These are phyloP conservation scores for Dalbergia cochinchinensis DNA, from an alignment of 306 rosid genomes.

Conservation along the genomic window DNA sequence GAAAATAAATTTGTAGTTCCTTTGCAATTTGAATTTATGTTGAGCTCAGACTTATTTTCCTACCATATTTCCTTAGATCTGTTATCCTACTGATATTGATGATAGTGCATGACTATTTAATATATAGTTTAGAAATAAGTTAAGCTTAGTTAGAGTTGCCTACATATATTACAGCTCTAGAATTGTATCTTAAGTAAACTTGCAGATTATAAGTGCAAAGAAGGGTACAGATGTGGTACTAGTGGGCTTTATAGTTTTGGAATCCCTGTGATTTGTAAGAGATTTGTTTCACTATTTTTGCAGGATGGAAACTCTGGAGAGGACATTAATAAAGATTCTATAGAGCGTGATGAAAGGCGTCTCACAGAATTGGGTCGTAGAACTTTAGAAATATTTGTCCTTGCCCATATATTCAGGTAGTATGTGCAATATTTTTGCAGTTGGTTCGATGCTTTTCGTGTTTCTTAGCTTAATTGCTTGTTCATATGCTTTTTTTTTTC, in stretches of 20 bases:
- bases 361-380: constrained; percentile 97
- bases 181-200: constrained; percentile 13
- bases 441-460: constrained; percentile 24
- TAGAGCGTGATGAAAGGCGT: constrained; percentile 95
- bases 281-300: constrained; percentile 32
- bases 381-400: constrained; percentile 98
- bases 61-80: constrained; percentile 32
- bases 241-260: constrained; percentile 30
- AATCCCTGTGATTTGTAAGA: constrained; percentile 39
- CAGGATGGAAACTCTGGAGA: constrained; percentile 97
- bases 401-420: constrained; percentile 94
- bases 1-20: background rate
- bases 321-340: constrained; percentile 94
- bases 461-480: constrained; percentile 36
- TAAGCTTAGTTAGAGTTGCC: constrained; percentile 33
- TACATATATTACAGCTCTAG: constrained; percentile 25
- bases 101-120: constrained; percentile 4
- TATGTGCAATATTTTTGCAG: background rate
- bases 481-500: constrained; percentile 21
- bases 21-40: constrained; percentile 33
- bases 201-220: constrained; percentile 19
- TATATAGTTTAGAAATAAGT: constrained; percentile 14
- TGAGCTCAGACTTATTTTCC: constrained; percentile 7
- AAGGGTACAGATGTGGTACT: constrained; percentile 25
- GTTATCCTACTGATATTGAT: constrained; percentile 15